phyloP scores from a whole-genome alignment of 2,329 filamentous ascomycete genomes.

The Phaeosphaeriaceae sp. region DNA sequence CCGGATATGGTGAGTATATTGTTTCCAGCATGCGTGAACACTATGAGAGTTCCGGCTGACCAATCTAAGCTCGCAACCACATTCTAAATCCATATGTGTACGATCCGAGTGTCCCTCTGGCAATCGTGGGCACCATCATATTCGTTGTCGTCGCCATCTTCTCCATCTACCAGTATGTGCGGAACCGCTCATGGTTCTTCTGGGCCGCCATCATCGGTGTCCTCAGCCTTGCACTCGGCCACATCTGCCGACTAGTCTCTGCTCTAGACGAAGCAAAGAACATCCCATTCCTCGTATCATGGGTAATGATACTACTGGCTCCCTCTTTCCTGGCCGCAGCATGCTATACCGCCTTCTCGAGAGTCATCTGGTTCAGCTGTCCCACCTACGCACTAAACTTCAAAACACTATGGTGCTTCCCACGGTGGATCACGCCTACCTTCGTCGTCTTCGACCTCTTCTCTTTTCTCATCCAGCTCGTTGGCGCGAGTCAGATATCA shows the following conservation, averaged over 20 bases:
- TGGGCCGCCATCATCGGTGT: conserved; percentile 44
- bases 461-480: conserved; percentile 57
- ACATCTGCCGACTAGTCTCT: conserved; percentile 59
- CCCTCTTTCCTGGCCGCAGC: conserved; percentile 60
- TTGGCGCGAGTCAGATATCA: conserved; percentile 54
- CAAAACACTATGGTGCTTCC: conserved; percentile 52
- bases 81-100: conserved; percentile 57
- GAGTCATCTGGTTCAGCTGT: conserved; percentile 54
- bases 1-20: conserved; percentile 28
- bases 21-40: not conserved
- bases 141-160: conserved; percentile 47
- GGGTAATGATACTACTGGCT: conserved; percentile 57
- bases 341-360: conserved; percentile 59
- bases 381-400: conserved; percentile 51
- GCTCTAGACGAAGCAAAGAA: conserved; percentile 41
- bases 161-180: conserved; percentile 44
- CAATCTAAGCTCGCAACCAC: conserved; percentile 15
- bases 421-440: conserved; percentile 55
- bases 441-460: conserved; percentile 60
- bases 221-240: conserved; percentile 60
- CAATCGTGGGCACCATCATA: conserved; percentile 52
- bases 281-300: conserved; percentile 50
- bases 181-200: conserved; percentile 48
- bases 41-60: conserved; percentile 1
- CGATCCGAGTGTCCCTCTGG: conserved; percentile 55